Base-by-base conservation (phyloP, 1,139 yeast species). In the Candida dubliniensis region DNA sequence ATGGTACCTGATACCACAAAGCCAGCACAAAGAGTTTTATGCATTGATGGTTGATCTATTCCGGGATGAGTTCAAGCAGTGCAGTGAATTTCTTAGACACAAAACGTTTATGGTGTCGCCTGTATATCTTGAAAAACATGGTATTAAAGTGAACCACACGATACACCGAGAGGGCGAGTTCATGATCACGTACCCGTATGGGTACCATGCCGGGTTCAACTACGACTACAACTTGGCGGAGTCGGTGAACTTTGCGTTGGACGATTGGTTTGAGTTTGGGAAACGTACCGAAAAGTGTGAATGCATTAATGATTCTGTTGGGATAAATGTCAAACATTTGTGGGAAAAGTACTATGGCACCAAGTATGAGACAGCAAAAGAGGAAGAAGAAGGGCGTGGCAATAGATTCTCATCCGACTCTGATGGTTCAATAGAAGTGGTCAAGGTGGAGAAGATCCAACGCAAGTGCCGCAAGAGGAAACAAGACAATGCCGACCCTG, bases 1-100 rank as follows among this genome's bases (percentile, higher is more conserved):
- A 57, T 88, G 96, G 96, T 88, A 88, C 60, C 79, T 91, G 7
- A 86, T 88, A 5, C 88, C 95, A 0, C 96, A 88, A 58, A 66
- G 67, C 8, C 79, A 85, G 46, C 71, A 77, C 24, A 69, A 64
- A 11, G 68, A 66, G 47, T 88, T 88, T 54, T 87, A 76, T 55
- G 59, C 71, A 1, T 63, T 86, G 31, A 85, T 88, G 95, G 74
- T 75, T 51, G 88, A 84, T 1, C 71, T 78, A 10, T 88, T 84
- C 62, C 78, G 82, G 10, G 82, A 82, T 33, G 95, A 87, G 46
- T 76, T 75, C 47, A 70, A 70, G 38, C 61, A 71, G 32, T 88
- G 96, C 60, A 65, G 73, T 23, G 95, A 88, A 59, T 88, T 88
- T 54, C 64, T 88, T 43, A 74, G 96, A 31, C 96, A 88, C 61